Conservation (phyloP, 2,329 filamentous ascomycete species). For the Colletotrichum lini region DNA sequence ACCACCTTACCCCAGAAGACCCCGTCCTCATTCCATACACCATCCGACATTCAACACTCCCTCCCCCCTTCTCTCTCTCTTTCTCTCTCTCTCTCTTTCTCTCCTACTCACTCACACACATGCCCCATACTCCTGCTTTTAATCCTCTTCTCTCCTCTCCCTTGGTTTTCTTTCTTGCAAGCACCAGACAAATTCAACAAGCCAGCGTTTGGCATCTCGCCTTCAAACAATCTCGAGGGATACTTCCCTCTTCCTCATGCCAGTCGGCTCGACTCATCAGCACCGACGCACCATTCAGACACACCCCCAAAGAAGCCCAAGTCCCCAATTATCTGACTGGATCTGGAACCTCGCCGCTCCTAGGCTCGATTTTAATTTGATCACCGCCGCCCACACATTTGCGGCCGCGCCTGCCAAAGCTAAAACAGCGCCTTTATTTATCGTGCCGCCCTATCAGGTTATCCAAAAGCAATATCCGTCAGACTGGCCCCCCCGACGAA, state of each 20-base stretch:
- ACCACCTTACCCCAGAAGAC: slow-evolving; percentile 11
- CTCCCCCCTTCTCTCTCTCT: too few species aligned
- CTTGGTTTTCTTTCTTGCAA: slow-evolving; percentile 15
- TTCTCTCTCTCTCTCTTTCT: slow-evolving; percentile 1
- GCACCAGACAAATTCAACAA: slow-evolving; percentile 1
- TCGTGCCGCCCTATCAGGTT: slow-evolving; percentile 36
- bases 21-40: slow-evolving; percentile 21
- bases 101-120: slow-evolving; percentile 7
- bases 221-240: not conserved
- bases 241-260: not conserved
- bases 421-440: slow-evolving; percentile 39
- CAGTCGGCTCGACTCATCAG: slow-evolving; percentile 6
- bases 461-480: slow-evolving; percentile 36
- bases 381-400: slow-evolving; percentile 40
- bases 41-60: not conserved
- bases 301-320: slow-evolving; percentile 9
- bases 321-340: slow-evolving; percentile 34
- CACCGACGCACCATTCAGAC: not conserved
- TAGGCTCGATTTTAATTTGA: slow-evolving; percentile 40
- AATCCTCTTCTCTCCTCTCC: slow-evolving; percentile 23
- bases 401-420: slow-evolving; percentile 38
- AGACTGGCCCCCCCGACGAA: slow-evolving; percentile 33
- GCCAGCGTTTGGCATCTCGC: slow-evolving; percentile 17
- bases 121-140: slow-evolving; percentile 20
- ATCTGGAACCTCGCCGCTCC: slow-evolving; percentile 39